Evolutionary conservation across 202 grass and related monocot species (phyloP).

Genomic region (Schoenoplectus triqueter): DNA sequence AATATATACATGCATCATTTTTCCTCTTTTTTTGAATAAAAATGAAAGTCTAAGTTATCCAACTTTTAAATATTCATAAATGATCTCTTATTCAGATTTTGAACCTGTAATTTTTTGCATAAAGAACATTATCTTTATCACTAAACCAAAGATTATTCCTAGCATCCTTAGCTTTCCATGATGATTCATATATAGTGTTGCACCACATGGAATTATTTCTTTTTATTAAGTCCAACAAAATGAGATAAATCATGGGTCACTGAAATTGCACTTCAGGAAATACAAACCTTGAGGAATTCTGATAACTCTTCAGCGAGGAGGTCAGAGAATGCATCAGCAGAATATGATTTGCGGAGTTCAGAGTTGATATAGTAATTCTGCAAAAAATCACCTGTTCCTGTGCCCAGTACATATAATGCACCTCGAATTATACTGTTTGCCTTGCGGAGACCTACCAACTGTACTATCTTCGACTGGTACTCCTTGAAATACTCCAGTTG

Average conservation of each 20-base stretch:
- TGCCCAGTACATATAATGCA: slow-evolving; percentile 74
- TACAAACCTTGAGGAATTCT: slow-evolving; percentile 50
- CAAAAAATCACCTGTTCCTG: slow-evolving; percentile 71
- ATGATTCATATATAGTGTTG: not conserved
- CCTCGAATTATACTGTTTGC: slow-evolving; percentile 57
- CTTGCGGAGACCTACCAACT: slow-evolving; percentile 47
- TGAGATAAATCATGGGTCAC: not conserved
- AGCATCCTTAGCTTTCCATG: not conserved
- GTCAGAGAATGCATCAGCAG: slow-evolving; percentile 53
- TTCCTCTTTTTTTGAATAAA: too few relatives aligned
- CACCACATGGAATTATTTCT: not conserved
- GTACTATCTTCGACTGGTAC: slow-evolving; percentile 63
- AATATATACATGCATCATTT: too few relatives aligned
- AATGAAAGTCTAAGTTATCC: too few relatives aligned
- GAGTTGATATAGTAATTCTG: slow-evolving; percentile 97
- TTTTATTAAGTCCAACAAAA: not conserved
- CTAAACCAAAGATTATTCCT: too few relatives aligned
- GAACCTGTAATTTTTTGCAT: too few relatives aligned
- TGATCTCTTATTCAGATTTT: too few relatives aligned
- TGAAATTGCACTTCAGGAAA: not conserved
- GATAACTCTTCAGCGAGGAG: slow-evolving; percentile 56
- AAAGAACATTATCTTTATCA: too few relatives aligned
- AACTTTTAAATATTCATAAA: too few relatives aligned
- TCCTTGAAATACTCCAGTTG: slow-evolving; percentile 78
- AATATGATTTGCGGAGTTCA: slow-evolving; percentile 49